Evolutionary conservation across 129 eudicot species (phyloP), one percentile per base, ranked within the genome.

Genomic region (Heracleum sosnowskyi): DNA sequence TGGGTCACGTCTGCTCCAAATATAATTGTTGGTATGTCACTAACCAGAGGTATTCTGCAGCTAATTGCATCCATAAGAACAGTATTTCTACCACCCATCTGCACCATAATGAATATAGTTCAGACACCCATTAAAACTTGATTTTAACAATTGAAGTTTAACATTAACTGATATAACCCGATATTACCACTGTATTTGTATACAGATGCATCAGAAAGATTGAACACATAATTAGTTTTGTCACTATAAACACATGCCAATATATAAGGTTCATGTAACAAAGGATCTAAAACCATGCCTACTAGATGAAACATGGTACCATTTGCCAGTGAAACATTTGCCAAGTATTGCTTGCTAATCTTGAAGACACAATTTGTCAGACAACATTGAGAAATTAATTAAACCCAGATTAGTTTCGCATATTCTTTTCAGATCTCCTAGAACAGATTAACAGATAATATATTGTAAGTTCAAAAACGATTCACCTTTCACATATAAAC

Each of bases 1-100:
- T 93, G 97, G 46, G 98, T 93, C 57, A 93, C 97, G 53, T 93
- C 98, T 16, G 98, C 98, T 69, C 98, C 98, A 76, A 93, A 93
- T 72, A 91, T 93, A 68, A 93, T 91, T n/a, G 98, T 93, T 15
- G 98, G 98, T 79, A 91, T 92, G 73, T 91, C 98, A 51, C 98
- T 91, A 70, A 91, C 98, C 77, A 89, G 83, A 26, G 98, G 98
- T 68, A 93, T 93, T 75, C 90, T 83, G 83, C 97, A 87, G 82
- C 94, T 89, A 36, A 93, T 81, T 69, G 97, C 97, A 87, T 93
- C 98, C 82, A 82, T 72, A 57, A 93, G 97, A 69, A 93, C 97
- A 0, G 98, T 93, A 74, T 93, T 93, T 85, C 98, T 87, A 66
- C 98, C 97, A 33, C 98, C 97, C 92, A 89, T 88, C 92, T 88